Conservation (phyloP, 176 grass and related monocot species). For the Stipa capillata region DNA sequence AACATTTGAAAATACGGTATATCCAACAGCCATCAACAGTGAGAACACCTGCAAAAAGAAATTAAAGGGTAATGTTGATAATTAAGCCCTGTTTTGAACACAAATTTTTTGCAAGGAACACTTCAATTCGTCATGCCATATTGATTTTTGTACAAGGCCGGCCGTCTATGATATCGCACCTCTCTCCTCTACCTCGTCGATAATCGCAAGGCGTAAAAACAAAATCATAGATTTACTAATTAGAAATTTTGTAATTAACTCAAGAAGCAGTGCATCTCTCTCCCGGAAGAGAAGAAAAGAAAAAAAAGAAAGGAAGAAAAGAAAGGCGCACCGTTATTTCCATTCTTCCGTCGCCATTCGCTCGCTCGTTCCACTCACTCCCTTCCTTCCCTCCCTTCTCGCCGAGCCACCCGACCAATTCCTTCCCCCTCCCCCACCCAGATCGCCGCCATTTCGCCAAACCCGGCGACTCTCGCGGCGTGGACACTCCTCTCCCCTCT, state of each 20-base stretch:
- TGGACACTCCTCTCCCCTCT: background rate
- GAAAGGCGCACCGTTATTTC: slow-evolving; percentile 21
- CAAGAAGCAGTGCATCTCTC: too few relatives aligned
- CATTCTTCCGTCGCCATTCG: slow-evolving; percentile 16
- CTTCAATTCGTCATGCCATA: too few relatives aligned
- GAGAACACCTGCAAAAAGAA: background rate
- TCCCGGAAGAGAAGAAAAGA: background rate
- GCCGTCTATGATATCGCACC: too few relatives aligned
- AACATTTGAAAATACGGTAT: background rate
- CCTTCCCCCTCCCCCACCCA: background rate
- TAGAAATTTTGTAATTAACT: too few relatives aligned
- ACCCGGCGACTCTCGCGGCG: background rate
- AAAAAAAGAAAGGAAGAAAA: background rate
- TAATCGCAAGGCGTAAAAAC: too few relatives aligned
- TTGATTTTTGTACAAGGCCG: too few relatives aligned
- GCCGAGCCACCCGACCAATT: too few relatives aligned
- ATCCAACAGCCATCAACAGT: background rate
- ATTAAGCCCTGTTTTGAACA: too few relatives aligned
- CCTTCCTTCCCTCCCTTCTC: background rate
- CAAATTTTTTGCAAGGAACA: too few relatives aligned
- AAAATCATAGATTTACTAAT: too few relatives aligned
- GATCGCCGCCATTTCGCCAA: slow-evolving; percentile 38
- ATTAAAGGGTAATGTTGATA: too few relatives aligned
- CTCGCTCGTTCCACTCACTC: background rate
- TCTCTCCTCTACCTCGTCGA: too few relatives aligned